Evolutionary conservation across 129 eudicot species (phyloP).

Genomic region (Flaveria robusta): DNA sequence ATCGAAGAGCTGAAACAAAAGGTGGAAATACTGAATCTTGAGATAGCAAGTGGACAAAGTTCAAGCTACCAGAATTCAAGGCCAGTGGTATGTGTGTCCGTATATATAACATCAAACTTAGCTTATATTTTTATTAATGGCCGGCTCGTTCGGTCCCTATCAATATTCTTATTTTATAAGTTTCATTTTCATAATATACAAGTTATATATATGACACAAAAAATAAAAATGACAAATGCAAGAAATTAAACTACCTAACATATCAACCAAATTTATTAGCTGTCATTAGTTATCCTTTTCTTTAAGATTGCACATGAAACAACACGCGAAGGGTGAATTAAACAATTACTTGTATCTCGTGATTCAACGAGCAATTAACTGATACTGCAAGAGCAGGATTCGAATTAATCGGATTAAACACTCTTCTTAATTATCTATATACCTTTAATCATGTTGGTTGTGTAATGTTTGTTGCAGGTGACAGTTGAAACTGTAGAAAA

Average conservation of each 20-base stretch:
- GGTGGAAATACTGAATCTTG: constrained; percentile 79
- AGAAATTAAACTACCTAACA: neutral
- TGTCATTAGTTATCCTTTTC: constrained; percentile 10
- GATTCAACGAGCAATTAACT: neutral
- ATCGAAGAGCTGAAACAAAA: constrained; percentile 75
- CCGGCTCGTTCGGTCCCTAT: constrained; percentile 20
- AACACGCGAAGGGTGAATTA: neutral
- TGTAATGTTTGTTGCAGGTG: constrained; percentile 46
- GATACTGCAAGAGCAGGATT: neutral
- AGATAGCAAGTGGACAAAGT: constrained; percentile 48
- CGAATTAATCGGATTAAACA: neutral
- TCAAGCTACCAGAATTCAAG: constrained; percentile 47
- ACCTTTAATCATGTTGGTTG: constrained; percentile 7
- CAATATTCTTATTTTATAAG: constrained; percentile 19
- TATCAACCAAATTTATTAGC: neutral
- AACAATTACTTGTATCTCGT: neutral
- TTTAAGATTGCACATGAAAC: neutral
- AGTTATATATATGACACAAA: constrained; percentile 6
- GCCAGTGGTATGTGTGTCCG: constrained; percentile 52
- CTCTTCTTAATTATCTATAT: neutral
- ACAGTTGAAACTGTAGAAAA: constrained; percentile 85
- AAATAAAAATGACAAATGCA: constrained; percentile 17
- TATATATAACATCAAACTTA: neutral
- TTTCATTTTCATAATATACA: constrained; percentile 20
- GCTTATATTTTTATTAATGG: neutral